phyloP scores from a whole-genome alignment of 371 early-diverging fungal genomes.

The Thermomucor indicae-seudaticae region DNA sequence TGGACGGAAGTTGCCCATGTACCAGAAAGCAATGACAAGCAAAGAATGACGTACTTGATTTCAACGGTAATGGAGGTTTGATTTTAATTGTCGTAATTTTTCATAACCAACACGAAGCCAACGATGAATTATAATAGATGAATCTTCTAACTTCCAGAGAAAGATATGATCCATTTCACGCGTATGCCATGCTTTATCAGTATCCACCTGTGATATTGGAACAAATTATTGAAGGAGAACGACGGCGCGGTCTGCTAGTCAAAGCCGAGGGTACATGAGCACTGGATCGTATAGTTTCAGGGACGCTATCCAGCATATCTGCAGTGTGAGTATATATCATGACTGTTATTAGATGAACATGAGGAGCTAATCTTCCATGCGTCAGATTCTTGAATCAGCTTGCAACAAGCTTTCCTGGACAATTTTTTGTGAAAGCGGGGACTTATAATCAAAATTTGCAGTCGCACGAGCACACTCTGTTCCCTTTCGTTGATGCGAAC shows the following conservation, averaged over 20 bases:
- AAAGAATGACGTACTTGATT: too few relatives aligned
- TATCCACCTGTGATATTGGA: slow-evolving; percentile 20
- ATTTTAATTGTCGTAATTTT: too few relatives aligned
- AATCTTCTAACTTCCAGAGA: slow-evolving; percentile 50
- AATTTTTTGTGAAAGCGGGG: slow-evolving; percentile 23
- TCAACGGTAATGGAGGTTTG: too few relatives aligned
- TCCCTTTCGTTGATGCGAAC: slow-evolving; percentile 1
- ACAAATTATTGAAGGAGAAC: slow-evolving; percentile 13
- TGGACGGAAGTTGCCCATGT: too few relatives aligned
- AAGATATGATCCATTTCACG: slow-evolving; percentile 40
- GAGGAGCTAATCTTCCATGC: too few relatives aligned
- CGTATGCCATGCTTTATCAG: slow-evolving; percentile 25
- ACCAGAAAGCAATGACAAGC: too few relatives aligned
- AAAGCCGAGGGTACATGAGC: slow-evolving; percentile 10
- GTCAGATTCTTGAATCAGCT: slow-evolving; percentile 22
- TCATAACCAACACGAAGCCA: too few relatives aligned
- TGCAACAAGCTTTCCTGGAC: slow-evolving; percentile 11
- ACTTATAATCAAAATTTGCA: slow-evolving; percentile 19
- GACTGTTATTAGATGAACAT: too few relatives aligned
- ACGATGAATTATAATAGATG: too few relatives aligned
- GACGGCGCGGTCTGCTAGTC: slow-evolving; percentile 20
- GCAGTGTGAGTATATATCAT: slow-evolving; percentile 6
- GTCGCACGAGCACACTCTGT: not conserved
- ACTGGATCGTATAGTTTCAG: slow-evolving; percentile 45
- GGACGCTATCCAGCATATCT: slow-evolving; percentile 31